phyloP scores from a whole-genome alignment of 768 basidiomycete genomes.

The Russula vinacea region DNA sequence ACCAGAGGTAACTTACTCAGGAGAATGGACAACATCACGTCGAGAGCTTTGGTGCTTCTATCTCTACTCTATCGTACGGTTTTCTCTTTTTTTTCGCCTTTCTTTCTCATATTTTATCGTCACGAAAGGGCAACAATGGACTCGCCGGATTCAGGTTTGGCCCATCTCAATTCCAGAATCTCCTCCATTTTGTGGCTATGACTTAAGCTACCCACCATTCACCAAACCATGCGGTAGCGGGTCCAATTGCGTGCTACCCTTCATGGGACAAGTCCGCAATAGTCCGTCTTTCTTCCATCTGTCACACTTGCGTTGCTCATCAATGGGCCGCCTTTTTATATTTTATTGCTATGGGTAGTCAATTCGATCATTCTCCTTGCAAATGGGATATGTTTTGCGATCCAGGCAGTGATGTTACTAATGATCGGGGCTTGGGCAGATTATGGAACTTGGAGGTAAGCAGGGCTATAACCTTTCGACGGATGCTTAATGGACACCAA shows the following conservation, averaged over 20 bases:
- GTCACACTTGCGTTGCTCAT: background rate
- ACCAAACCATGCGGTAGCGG: conserved; percentile 46
- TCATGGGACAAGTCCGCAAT: conserved; percentile 57
- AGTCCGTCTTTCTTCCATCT: conserved; percentile 41
- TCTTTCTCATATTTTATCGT: background rate
- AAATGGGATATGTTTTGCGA: conserved; percentile 75
- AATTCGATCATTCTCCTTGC: conserved; percentile 77
- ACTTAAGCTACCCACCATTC: conserved; percentile 57
- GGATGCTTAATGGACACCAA: background rate
- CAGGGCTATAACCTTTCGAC: background rate
- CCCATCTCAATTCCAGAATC: conserved; percentile 71
- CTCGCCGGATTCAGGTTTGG: conserved; percentile 69
- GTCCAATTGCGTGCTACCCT: conserved; percentile 62
- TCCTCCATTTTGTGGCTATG: conserved; percentile 69
- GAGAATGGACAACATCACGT: conserved; percentile 29
- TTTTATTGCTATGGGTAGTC: conserved; percentile 40
- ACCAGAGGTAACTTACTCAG: background rate
- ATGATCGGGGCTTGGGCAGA: conserved; percentile 76
- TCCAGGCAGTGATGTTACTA: conserved; percentile 65
- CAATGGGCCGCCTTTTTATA: background rate
- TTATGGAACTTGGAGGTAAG: conserved; percentile 73
- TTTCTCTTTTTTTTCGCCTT: background rate
- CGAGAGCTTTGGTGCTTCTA: conserved; percentile 55
- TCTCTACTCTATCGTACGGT: conserved; percentile 50
- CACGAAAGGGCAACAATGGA: conserved; percentile 59